Conservation (phyloP, 108 stramenopile genomes). For the Chaetoceros muelleri region DNA sequence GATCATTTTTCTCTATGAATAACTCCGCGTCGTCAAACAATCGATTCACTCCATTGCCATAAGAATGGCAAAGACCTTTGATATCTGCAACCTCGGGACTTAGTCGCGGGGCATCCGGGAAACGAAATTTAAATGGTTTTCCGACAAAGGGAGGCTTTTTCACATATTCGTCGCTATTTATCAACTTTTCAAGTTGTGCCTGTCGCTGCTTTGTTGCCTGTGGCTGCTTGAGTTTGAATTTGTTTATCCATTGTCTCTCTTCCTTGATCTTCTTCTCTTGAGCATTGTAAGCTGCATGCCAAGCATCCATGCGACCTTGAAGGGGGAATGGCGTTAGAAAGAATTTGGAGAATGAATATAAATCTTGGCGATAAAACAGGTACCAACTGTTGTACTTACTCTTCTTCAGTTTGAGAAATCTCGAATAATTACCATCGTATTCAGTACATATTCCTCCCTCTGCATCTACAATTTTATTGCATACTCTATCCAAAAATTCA, state of each 20-base stretch:
- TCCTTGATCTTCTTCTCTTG: conserved; percentile 94
- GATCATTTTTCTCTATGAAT: conserved; percentile 76
- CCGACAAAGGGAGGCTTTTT: conserved; percentile 85
- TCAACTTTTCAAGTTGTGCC: conserved; percentile 66
- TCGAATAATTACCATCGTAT: conserved; percentile 92
- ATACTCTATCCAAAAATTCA: conserved; percentile 96
- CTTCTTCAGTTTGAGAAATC: conserved; percentile 87
- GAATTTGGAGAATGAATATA: background rate
- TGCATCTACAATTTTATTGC: conserved; percentile 92
- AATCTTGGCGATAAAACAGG: background rate
- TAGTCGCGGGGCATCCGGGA: conserved; percentile 88
- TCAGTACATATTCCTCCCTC: conserved; percentile 86
- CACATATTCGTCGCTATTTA: conserved; percentile 85
- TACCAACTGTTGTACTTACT: conserved; percentile 9
- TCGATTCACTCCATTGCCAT: conserved; percentile 71
- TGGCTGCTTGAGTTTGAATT: conserved; percentile 80
- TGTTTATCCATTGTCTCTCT: conserved; percentile 87
- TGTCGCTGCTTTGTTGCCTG: conserved; percentile 71
- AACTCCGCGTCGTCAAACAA: conserved; percentile 82
- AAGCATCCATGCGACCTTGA: conserved; percentile 75
- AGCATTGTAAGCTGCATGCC: conserved; percentile 87
- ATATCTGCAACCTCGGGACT: conserved; percentile 82
- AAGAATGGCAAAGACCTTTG: conserved; percentile 57
- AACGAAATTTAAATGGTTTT: conserved; percentile 91
- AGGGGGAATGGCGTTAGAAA: background rate